Base-by-base conservation (phyloP, 169 alveolate genomes). In the Eimeria sp. region DNA sequence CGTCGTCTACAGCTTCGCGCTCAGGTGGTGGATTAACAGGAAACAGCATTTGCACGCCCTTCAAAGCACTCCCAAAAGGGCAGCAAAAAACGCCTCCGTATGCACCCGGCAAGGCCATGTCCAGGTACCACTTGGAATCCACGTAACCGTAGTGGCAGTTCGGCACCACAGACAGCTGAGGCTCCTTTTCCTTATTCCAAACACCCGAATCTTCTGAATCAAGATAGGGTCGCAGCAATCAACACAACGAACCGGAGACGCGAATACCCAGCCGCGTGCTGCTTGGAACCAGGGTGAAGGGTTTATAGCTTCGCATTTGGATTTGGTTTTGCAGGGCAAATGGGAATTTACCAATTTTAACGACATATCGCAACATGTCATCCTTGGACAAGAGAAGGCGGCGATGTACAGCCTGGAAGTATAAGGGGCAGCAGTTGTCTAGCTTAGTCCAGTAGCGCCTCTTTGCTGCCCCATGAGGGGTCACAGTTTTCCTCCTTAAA, bases 371-470 rank as follows among this genome's bases (percentile, higher is more conserved):
- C 43, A 87, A 13, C 82, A 87, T 62, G 93, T 87, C 93, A 33
- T 60, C 78, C 43, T 64, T 43, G 62, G 43, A 64, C 78, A 87
- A 46, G 16, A 52, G 64, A 72, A 87, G 93, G 33, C 93, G 93
- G 62, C 82, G 72, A 11, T 87, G 93, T 10, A 87, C 82, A 27
- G 93, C 93, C 46, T 87, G 93, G 82, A 30, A 62, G 82, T 62
- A 87, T 4, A 87, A 64, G 23, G 93, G 68, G 37, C 66, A 27
- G 52, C 37, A 64, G 72, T 87, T 87, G 23, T 87, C 93, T 16
- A 87, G 83, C 18, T 71, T 62, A 4, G 93, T 87, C 93, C 93
- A 87, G 64, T 87, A 87, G 66, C 93, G 93, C 78, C 83, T 82
- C 80, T n/a, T 20, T 25, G 40, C 82, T 11, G 30, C 60, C 58